Conservation (phyloP, 23 red algal genomes). For the Gracilaria vermiculophylla region DNA sequence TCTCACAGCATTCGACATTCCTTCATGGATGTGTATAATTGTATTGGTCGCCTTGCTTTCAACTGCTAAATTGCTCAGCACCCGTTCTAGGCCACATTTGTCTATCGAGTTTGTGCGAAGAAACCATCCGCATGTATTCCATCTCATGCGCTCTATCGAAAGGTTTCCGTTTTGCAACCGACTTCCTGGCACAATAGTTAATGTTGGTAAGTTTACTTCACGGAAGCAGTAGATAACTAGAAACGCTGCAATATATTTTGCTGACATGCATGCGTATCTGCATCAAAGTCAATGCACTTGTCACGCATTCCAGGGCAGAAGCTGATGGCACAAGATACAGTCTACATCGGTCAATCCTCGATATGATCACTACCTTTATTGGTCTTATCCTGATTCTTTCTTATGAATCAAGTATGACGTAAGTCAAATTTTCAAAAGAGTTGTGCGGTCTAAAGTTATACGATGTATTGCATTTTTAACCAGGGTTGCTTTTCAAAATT, state of each 20-base stretch:
- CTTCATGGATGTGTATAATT: not conserved
- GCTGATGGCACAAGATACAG: not conserved
- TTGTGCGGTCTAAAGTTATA: not conserved
- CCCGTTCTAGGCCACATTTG: not conserved
- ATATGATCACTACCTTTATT: conserved; percentile 4
- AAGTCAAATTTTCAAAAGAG: not conserved
- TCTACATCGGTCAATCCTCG: not conserved
- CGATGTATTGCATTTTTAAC: not conserved
- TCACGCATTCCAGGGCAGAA: not conserved
- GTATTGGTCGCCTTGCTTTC: not conserved
- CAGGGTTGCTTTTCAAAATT: not conserved
- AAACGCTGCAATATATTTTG: not conserved
- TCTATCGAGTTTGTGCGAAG: not conserved
- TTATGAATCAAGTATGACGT: conserved; percentile 54
- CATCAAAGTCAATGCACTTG: not conserved
- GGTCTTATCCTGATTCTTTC: conserved; percentile 29
- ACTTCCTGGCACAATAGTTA: not conserved
- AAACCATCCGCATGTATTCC: not conserved
- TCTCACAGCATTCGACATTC: not conserved
- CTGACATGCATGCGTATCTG: not conserved
- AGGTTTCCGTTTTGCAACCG: not conserved
- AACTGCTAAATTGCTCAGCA: not conserved
- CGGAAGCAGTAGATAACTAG: not conserved
- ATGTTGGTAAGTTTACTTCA: not conserved
- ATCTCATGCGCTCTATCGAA: not conserved